A percentile compares a stretch with the other conserved stretches of the same genome.
These are phyloP conservation scores for Alternaria ventricosa DNA, from an alignment of 2,329 filamentous ascomycete species.

Conservation along the genomic window DNA sequence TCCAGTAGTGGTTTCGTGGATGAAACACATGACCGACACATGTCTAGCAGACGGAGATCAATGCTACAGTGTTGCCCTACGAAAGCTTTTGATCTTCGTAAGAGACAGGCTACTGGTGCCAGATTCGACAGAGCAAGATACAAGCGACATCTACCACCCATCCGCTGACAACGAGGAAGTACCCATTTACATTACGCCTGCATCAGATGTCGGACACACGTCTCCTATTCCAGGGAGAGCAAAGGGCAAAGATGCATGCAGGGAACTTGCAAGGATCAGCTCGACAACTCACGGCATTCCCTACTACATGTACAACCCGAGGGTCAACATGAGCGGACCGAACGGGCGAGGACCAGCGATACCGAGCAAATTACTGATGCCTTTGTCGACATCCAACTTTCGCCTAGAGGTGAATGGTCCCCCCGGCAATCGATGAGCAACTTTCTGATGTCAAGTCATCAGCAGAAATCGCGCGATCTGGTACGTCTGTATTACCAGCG, in stretches of 20 bases:
- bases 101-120: not conserved
- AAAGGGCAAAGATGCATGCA: not conserved
- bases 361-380: not conserved
- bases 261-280: not conserved
- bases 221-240: not conserved
- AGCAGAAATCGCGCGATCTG: not conserved
- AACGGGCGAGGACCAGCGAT: not conserved
- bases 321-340: not conserved
- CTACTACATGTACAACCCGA: not conserved
- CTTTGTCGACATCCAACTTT: not conserved
- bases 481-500: not conserved
- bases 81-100: not conserved
- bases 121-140: not conserved
- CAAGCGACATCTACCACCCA: not conserved
- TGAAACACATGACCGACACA: not conserved
- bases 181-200: not conserved
- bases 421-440: not conserved
- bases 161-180: not conserved
- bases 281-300: not conserved
- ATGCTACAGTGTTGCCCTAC: not conserved
- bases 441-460: not conserved
- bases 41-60: not conserved
- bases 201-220: not conserved
- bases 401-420: not conserved
- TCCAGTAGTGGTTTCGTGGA: not conserved